Conservation (phyloP, 2,329 filamentous ascomycete species). For the Chaetomiaceae sp. region DNA sequence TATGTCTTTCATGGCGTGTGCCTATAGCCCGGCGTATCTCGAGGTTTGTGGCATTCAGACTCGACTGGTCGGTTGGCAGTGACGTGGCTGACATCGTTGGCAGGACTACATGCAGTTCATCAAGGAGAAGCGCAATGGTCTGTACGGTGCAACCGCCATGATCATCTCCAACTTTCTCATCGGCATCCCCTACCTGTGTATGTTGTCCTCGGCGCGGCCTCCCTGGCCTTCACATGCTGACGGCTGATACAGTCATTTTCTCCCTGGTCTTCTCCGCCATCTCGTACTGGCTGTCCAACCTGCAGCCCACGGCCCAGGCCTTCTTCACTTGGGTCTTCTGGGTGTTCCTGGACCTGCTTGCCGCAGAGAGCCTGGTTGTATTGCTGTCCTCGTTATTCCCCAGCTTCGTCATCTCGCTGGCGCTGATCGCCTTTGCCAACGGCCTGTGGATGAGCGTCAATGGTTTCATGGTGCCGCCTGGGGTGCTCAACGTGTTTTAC, state of each 20-base stretch:
- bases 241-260: constrained; percentile 72
- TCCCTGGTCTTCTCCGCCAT: constrained; percentile 69
- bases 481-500: constrained; percentile 76
- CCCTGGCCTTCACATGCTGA: too few relatives aligned
- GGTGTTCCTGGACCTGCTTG: constrained; percentile 79
- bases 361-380: constrained; percentile 78
- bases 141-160: constrained; percentile 71
- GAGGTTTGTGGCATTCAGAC: too few relatives aligned
- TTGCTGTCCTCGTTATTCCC: constrained; percentile 69
- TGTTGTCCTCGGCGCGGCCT: too few relatives aligned
- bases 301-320: constrained; percentile 57
- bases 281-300: constrained; percentile 76
- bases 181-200: constrained; percentile 72
- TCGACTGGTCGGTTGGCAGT: too few relatives aligned
- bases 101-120: constrained; percentile 65
- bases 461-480: constrained; percentile 73
- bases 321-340: constrained; percentile 80
- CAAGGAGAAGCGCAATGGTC: constrained; percentile 76
- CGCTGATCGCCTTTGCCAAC: constrained; percentile 78
- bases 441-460: constrained; percentile 85
- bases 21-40: constrained; percentile 78
- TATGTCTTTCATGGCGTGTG: constrained; percentile 78
- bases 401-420: constrained; percentile 74
- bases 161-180: constrained; percentile 77
- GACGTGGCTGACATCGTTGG: too few relatives aligned